phyloP scores from a whole-genome alignment of 2,329 filamentous ascomycete species.

The Colletotrichum noveboracense region DNA sequence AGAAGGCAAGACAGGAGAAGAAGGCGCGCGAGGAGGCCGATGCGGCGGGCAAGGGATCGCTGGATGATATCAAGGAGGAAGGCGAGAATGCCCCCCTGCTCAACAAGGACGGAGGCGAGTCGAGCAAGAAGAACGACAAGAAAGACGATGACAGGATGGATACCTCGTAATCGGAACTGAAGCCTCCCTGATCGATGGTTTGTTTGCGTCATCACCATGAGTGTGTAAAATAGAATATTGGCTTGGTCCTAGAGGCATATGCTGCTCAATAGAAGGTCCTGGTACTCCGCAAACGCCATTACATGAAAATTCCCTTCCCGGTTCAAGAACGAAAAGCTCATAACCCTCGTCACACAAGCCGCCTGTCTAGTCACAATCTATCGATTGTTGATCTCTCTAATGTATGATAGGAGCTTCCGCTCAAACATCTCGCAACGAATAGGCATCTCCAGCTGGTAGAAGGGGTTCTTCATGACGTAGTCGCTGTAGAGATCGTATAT shows the following conservation, averaged over 20 bases:
- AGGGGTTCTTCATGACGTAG: slow-evolving; percentile 99
- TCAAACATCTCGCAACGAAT: slow-evolving; percentile 96
- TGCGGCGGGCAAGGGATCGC: slow-evolving; percentile 73
- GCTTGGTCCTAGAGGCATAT: slow-evolving; percentile 6
- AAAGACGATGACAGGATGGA: slow-evolving; percentile 82
- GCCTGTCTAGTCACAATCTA: slow-evolving; percentile 24
- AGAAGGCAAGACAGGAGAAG: slow-evolving; percentile 92
- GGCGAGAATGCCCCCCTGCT: slow-evolving; percentile 71
- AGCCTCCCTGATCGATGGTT: not conserved
- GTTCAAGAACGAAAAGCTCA: not conserved
- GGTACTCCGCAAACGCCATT: slow-evolving; percentile 19
- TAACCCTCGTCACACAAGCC: not conserved
- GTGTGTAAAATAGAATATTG: slow-evolving; percentile 23
- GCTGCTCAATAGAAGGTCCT: slow-evolving; percentile 18
- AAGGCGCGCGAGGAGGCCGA: slow-evolving; percentile 78
- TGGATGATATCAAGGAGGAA: slow-evolving; percentile 85
- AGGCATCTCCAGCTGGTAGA: slow-evolving; percentile 98
- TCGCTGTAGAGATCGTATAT: slow-evolving; percentile 96
- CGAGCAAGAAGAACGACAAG: slow-evolving; percentile 48
- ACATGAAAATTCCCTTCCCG: not conserved
- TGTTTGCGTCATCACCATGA: slow-evolving; percentile 9
- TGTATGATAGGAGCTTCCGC: slow-evolving; percentile 79
- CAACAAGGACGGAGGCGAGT: slow-evolving; percentile 62
- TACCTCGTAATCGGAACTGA: slow-evolving; percentile 66
- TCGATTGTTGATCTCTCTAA: slow-evolving; percentile 73